phyloP scores from a whole-genome alignment of 352 stramenopile genomes.

The Peronosclerospora sorghi region DNA sequence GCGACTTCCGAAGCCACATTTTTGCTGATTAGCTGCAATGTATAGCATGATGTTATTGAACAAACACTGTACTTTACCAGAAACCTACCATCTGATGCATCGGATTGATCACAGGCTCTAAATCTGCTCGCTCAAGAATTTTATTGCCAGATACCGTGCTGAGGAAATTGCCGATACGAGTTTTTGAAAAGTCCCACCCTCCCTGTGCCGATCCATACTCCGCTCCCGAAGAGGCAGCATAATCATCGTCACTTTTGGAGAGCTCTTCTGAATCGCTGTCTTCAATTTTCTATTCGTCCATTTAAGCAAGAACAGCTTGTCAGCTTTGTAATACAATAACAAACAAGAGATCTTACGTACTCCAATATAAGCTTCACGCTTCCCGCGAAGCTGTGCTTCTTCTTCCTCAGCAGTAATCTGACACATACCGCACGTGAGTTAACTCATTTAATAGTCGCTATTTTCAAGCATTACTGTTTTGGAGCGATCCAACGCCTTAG shows the following conservation, averaged over 20 bases:
- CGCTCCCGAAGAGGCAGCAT: constrained; percentile 43
- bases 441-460: neutral
- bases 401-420: constrained; percentile 63
- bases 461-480: constrained; percentile 29
- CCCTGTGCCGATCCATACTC: constrained; percentile 54
- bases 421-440: neutral
- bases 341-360: constrained; percentile 23
- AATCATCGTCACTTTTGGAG: constrained; percentile 67
- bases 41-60: neutral
- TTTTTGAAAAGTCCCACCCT: constrained; percentile 76
- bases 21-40: constrained; percentile 87
- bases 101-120: constrained; percentile 87
- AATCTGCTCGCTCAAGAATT: constrained; percentile 88
- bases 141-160: constrained; percentile 83
- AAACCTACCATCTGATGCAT: constrained; percentile 85
- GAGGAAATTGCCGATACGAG: constrained; percentile 71
- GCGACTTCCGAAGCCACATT: constrained; percentile 96
- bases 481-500: constrained; percentile 58
- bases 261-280: constrained; percentile 52
- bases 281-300: constrained; percentile 38
- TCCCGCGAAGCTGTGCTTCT: constrained; percentile 51
- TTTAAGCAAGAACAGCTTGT: constrained; percentile 1
- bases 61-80: neutral
- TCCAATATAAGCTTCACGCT: constrained; percentile 75
- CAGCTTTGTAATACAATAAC: neutral